Evolutionary conservation across 371 early-diverging fungal species (phyloP), one percentile per base, ranked within the genome.

Genomic region (Saksenaea oblongispora): DNA sequence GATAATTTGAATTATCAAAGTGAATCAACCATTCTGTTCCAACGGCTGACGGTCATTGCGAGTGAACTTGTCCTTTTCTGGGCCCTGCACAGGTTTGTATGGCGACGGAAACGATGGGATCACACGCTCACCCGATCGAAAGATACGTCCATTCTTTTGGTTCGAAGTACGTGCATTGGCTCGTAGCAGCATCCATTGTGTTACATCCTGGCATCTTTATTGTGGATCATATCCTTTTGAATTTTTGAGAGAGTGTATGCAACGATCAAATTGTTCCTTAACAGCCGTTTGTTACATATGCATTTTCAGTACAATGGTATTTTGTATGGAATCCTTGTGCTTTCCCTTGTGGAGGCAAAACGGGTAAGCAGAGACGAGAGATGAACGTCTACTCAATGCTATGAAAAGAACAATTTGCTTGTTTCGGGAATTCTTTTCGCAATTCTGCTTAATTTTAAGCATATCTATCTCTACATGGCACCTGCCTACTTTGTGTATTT

Each of bases 281-380:
- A 28, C 26, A 22, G 24, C 55, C 37, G n/a, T 22, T 47, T 17
- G 53, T 11, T 51, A 70, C 83, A 88, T 73, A 91, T 95, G 64
- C 98, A 98, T 75, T 98, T 98, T 69, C 98, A 98, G 75, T 98
- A 98, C 85, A 98, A 98, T 73, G 98, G 96, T 2, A 85, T 96
- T 57, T 72, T 98, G 41, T 95, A 92, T 62, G 98, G 98, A 9
- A 88, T 98, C 31, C 83, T 95, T 55, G 66, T 96, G 26, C 79
- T 89, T 24, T 94, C 96, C 1, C 76, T 97, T 13, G 85, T 86
- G 9, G 85, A 89, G 61, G 88, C 92, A 7, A 82, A 85, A 55
- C 85, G 91, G 83, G 93, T 87, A 79, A 69, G 7, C 2, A 7
- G 22, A 26, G 18, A 2, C 10, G 13, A 56, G 0, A 34, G 35